Conservation (phyloP, 1,284 basidiomycete species). For the Leccinum fuscescens region DNA sequence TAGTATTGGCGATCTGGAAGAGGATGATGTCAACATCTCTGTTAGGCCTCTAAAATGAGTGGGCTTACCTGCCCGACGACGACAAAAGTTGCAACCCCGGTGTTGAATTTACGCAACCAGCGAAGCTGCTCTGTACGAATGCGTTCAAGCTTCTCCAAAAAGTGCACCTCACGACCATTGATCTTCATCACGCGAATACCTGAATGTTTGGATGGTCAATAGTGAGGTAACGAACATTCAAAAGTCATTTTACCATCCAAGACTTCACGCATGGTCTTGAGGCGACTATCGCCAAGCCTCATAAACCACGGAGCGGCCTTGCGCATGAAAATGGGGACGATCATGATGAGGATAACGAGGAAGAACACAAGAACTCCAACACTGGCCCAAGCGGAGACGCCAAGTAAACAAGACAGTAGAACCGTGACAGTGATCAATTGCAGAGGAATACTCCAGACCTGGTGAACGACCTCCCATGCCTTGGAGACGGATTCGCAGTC, state of each 20-base stretch:
- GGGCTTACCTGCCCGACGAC: slow-evolving; percentile 26
- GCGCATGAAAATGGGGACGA: slow-evolving; percentile 33
- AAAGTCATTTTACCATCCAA: slow-evolving; percentile 20
- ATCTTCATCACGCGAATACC: slow-evolving; percentile 30
- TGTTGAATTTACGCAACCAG: slow-evolving; percentile 31
- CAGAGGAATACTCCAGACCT: slow-evolving; percentile 28
- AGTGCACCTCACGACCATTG: slow-evolving; percentile 26
- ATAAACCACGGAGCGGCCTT: slow-evolving; percentile 30
- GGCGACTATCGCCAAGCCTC: slow-evolving; percentile 28
- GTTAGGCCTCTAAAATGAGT: background rate
- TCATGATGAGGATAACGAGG: slow-evolving; percentile 30
- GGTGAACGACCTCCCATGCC: slow-evolving; percentile 30
- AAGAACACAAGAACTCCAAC: slow-evolving; percentile 25
- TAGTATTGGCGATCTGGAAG: slow-evolving; percentile 24
- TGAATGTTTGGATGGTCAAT: slow-evolving; percentile 2
- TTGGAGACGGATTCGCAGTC: slow-evolving; percentile 31
- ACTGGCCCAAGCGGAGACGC: slow-evolving; percentile 32
- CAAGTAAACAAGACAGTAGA: slow-evolving; percentile 26
- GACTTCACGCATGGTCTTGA: slow-evolving; percentile 30
- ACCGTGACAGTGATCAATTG: slow-evolving; percentile 24
- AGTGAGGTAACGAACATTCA: background rate
- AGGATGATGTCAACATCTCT: slow-evolving; percentile 3
- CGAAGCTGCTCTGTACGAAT: slow-evolving; percentile 26
- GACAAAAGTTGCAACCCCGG: slow-evolving; percentile 27
- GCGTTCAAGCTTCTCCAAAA: slow-evolving; percentile 22